A percentile compares a stretch with the other conserved stretches of the same genome.
Conservation (phyloP, 805 yeast genomes). For the Barnettozyma vustinii region DNA sequence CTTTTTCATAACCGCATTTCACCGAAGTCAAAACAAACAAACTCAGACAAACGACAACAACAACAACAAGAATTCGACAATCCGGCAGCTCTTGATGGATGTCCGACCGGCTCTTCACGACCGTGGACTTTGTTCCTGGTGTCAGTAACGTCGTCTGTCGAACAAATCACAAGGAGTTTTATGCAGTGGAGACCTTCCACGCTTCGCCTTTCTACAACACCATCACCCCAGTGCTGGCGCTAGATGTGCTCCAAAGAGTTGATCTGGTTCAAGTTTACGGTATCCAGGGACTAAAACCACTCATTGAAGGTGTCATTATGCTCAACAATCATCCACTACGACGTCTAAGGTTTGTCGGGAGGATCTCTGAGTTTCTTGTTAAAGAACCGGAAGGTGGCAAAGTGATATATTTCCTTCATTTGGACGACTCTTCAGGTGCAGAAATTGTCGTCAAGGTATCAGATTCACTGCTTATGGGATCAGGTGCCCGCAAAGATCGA, state of each 20-base stretch:
- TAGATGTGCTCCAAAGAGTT: slow-evolving; percentile 25
- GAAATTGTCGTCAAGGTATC: slow-evolving; percentile 26
- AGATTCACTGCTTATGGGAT: slow-evolving; percentile 13
- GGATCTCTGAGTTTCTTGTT: slow-evolving; percentile 27
- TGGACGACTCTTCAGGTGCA: slow-evolving; percentile 29
- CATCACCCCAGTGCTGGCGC: slow-evolving; percentile 27
- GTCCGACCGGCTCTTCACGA: neutral
- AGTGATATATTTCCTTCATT: slow-evolving; percentile 20
- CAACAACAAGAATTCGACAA: neutral
- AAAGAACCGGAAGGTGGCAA: slow-evolving; percentile 14
- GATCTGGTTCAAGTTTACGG: slow-evolving; percentile 25
- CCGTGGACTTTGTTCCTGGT: slow-evolving; percentile 24
- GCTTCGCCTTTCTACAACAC: slow-evolving; percentile 26
- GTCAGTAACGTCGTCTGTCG: slow-evolving; percentile 24
- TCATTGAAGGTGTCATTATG: slow-evolving; percentile 24
- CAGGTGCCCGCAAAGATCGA: slow-evolving; percentile 19
- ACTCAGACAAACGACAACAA: neutral
- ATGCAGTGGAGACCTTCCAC: slow-evolving; percentile 32
- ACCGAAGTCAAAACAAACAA: neutral
- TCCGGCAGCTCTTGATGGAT: neutral
- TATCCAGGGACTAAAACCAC: slow-evolving; percentile 17
- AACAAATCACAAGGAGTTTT: slow-evolving; percentile 26
- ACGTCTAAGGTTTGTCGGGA: slow-evolving; percentile 32
- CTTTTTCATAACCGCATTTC: neutral
- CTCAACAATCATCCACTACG: slow-evolving; percentile 39